A percentile compares a stretch with the other conserved stretches of the same genome.
These are phyloP conservation scores for Zygoascus meyerae DNA, from an alignment of 1,139 yeast genomes.

Conservation along the genomic window DNA sequence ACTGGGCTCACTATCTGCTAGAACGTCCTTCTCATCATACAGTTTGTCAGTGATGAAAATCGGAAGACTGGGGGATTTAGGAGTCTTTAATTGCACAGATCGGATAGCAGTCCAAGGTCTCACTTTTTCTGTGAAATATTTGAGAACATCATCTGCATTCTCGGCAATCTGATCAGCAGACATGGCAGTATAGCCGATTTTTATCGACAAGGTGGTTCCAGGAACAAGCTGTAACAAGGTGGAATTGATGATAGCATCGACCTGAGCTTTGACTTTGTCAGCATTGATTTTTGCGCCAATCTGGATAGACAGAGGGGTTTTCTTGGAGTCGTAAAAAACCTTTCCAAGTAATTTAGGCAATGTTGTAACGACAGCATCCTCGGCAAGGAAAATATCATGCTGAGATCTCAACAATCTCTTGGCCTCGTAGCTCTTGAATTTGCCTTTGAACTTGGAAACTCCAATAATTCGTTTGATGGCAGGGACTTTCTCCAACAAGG, in stretches of 20 bases:
- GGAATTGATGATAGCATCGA: constrained; percentile 53
- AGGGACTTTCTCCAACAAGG: constrained; percentile 40
- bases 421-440: constrained; percentile 41
- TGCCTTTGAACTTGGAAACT: constrained; percentile 38
- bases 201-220: constrained; percentile 61
- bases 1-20: constrained; percentile 27
- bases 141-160: constrained; percentile 54
- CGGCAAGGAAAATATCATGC: constrained; percentile 69
- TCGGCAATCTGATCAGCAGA: constrained; percentile 38
- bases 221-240: constrained; percentile 67
- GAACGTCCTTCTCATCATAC: constrained; percentile 42
- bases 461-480: constrained; percentile 36
- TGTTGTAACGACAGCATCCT: constrained; percentile 71
- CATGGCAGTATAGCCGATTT: constrained; percentile 53
- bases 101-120: constrained; percentile 38
- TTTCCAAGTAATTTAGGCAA: constrained; percentile 83
- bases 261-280: constrained; percentile 52
- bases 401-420: constrained; percentile 35
- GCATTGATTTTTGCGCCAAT: constrained; percentile 25
- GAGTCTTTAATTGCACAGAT: constrained; percentile 64
- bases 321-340: constrained; percentile 53
- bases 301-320: constrained; percentile 66
- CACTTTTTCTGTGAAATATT: constrained; percentile 40
- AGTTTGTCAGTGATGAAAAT: constrained; percentile 63
- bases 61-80: constrained; percentile 77